phyloP scores from a whole-genome alignment of 768 basidiomycete genomes.

The Xanthoconium purpureum region DNA sequence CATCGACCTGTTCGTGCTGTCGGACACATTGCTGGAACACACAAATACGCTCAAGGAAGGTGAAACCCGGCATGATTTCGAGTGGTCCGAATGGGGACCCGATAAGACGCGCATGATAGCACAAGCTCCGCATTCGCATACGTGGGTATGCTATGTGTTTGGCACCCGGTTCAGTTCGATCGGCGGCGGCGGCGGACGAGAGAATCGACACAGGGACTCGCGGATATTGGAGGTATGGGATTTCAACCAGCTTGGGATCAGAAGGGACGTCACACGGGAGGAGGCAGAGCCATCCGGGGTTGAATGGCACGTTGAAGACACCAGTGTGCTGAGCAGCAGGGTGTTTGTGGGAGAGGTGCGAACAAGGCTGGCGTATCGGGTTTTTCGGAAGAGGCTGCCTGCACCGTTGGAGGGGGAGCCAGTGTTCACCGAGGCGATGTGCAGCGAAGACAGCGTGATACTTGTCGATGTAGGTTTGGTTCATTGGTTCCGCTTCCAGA shows the following conservation, averaged over 20 bases:
- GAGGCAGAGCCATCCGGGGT: constrained; percentile 9
- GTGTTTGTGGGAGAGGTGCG: constrained; percentile 41
- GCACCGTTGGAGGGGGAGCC: constrained; percentile 7
- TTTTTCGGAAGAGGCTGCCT: constrained; percentile 27
- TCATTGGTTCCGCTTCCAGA: background rate
- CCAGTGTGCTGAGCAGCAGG: constrained; percentile 23
- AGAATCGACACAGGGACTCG: constrained; percentile 9
- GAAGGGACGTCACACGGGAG: constrained; percentile 19
- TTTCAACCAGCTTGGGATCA: constrained; percentile 46
- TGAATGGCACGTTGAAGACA: constrained; percentile 27
- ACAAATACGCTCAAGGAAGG: constrained; percentile 18
- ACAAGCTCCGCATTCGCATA: constrained; percentile 34
- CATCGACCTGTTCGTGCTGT: constrained; percentile 44
- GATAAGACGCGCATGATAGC: constrained; percentile 42
- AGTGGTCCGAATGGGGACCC: constrained; percentile 56
- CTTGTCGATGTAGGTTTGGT: constrained; percentile 43
- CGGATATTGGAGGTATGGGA: constrained; percentile 44
- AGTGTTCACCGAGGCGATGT: constrained; percentile 39
- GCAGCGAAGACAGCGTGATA: constrained; percentile 55
- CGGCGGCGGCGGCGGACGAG: constrained; percentile 7
- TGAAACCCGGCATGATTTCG: constrained; percentile 22
- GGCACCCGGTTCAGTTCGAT: constrained; percentile 44
- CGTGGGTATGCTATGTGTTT: constrained; percentile 61
- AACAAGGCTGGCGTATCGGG: constrained; percentile 48
- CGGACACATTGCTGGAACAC: constrained; percentile 33